Evolutionary conservation across 441 rosid genomes (phyloP).

Genomic region (Gossypium davidsonii): DNA sequence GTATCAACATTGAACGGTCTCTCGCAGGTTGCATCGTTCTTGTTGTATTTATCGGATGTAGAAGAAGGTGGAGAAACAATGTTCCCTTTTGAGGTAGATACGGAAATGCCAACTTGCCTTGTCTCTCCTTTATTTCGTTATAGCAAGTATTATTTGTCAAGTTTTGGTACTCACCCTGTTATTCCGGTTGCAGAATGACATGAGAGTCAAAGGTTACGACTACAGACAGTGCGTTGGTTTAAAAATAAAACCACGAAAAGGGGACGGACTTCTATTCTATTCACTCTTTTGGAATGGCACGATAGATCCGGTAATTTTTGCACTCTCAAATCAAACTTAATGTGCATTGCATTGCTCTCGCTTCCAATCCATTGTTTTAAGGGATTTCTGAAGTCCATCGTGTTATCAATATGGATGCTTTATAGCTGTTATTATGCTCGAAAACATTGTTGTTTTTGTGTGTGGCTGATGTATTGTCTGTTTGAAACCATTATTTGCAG

Average conservation of each 20-base stretch:
- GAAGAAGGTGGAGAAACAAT: slow-evolving; percentile 91
- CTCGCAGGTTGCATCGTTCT: slow-evolving; percentile 68
- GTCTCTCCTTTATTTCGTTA: background rate
- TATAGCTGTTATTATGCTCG: background rate
- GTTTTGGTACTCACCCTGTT: background rate
- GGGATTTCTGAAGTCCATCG: background rate
- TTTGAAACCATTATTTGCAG: slow-evolving; percentile 32
- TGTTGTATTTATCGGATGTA: slow-evolving; percentile 72
- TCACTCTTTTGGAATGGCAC: slow-evolving; percentile 70
- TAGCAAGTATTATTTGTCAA: background rate
- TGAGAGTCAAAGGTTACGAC: slow-evolving; percentile 38
- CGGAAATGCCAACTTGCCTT: background rate
- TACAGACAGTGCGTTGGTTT: slow-evolving; percentile 59
- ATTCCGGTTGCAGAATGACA: slow-evolving; percentile 43
- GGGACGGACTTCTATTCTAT: slow-evolving; percentile 78
- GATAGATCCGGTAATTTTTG: slow-evolving; percentile 54
- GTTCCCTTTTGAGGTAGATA: slow-evolving; percentile 76
- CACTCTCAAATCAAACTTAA: background rate
- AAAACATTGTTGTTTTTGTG: background rate
- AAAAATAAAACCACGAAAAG: slow-evolving; percentile 73
- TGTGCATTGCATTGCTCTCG: slow-evolving; percentile 2
- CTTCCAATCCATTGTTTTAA: background rate
- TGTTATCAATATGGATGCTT: background rate
- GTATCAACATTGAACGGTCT: slow-evolving; percentile 7
- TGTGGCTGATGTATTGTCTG: background rate